These are phyloP conservation scores for Flagelloscypha sp. DNA, from an alignment of 768 basidiomycete genomes.

Conservation along the genomic window DNA sequence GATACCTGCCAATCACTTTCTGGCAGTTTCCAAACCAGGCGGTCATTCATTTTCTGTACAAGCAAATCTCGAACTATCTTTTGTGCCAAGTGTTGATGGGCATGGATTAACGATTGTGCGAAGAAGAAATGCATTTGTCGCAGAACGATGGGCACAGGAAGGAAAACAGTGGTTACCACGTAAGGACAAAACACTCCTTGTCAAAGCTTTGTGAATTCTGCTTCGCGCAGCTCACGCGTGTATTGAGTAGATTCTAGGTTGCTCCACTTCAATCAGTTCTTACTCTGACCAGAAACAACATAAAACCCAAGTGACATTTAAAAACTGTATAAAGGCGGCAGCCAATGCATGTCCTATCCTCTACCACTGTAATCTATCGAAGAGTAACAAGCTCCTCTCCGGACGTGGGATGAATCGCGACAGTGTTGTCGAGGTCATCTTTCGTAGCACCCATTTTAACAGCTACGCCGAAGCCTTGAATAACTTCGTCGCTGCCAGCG, in stretches of 20 bases:
- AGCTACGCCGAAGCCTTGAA: slow-evolving; percentile 97
- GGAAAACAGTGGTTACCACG: too few relatives aligned
- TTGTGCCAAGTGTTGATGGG: too few relatives aligned
- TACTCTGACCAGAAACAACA: background rate
- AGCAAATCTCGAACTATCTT: too few relatives aligned
- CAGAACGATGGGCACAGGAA: too few relatives aligned
- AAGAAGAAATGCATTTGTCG: too few relatives aligned
- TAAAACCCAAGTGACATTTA: too few relatives aligned
- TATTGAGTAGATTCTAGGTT: background rate
- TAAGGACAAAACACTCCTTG: background rate
- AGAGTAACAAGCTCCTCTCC: slow-evolving; percentile 64
- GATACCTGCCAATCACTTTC: too few relatives aligned
- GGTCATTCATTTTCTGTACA: too few relatives aligned
- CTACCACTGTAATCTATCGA: slow-evolving; percentile 28
- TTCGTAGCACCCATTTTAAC: slow-evolving; percentile 94
- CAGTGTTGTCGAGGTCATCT: slow-evolving; percentile 76
- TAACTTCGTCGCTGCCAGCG: slow-evolving; percentile 82
- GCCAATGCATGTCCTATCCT: too few relatives aligned
- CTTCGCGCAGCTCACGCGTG: background rate
- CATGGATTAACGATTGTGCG: too few relatives aligned
- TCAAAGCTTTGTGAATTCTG: background rate
- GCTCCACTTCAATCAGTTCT: background rate
- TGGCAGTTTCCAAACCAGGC: too few relatives aligned
- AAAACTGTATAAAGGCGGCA: too few relatives aligned
- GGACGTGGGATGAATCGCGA: slow-evolving; percentile 88